Conservation (phyloP, 2,329 filamentous ascomycete genomes). For the Alternaria tenuissima region DNA sequence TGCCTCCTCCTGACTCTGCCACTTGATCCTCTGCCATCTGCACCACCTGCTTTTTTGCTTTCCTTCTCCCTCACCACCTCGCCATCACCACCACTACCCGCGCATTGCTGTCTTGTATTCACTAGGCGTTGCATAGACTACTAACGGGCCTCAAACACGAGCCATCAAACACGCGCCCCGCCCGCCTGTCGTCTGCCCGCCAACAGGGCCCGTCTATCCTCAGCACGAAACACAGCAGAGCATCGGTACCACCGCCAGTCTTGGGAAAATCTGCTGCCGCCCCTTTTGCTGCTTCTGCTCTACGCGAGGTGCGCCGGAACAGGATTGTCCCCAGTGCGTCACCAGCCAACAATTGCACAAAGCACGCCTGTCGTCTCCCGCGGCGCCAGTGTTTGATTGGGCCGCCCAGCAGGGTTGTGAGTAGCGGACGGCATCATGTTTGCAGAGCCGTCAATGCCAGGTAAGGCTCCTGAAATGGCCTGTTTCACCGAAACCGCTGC, state of each 20-base stretch:
- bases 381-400: constrained; percentile 46
- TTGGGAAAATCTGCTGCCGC: constrained; percentile 24
- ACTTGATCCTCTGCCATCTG: neutral
- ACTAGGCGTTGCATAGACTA: constrained; percentile 25
- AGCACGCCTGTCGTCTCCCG: constrained; percentile 29
- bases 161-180: constrained; percentile 29
- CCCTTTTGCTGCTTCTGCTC: constrained; percentile 24
- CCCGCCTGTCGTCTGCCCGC: constrained; percentile 21
- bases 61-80: constrained; percentile 5
- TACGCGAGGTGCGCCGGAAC: constrained; percentile 22
- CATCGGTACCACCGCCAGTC: constrained; percentile 46
- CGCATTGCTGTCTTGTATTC: constrained; percentile 16
- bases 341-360: constrained; percentile 29
- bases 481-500: constrained; percentile 43
- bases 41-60: constrained; percentile 9
- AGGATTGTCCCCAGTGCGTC: constrained; percentile 32
- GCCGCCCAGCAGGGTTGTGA: constrained; percentile 39
- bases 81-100: constrained; percentile 2
- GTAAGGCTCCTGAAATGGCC: constrained; percentile 46
- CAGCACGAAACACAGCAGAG: constrained; percentile 33
- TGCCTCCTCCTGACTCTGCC: constrained; percentile 3
- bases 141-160: constrained; percentile 20
- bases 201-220: constrained; percentile 26
- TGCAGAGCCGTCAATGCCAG: constrained; percentile 54
- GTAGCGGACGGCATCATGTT: constrained; percentile 51